Evolutionary conservation across 2,329 filamentous ascomycete species (phyloP).

Genomic region (Diaporthe caulivora): DNA sequence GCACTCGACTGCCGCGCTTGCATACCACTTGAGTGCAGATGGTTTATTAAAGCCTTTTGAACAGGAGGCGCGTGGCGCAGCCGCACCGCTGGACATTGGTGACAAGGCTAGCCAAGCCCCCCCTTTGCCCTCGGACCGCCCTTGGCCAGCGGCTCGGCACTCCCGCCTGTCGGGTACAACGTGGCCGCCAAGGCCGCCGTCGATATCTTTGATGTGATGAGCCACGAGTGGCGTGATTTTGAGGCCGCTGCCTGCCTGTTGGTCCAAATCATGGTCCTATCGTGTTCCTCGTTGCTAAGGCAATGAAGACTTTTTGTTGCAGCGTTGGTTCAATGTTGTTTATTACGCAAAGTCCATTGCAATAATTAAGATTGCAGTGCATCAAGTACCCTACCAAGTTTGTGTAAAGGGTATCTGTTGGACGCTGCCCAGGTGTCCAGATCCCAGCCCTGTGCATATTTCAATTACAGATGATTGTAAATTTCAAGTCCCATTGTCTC

Average conservation of each 20-base stretch:
- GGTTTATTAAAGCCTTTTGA: neutral
- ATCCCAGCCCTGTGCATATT: too few relatives aligned
- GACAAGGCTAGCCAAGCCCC: neutral
- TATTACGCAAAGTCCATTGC: too few relatives aligned
- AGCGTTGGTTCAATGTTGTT: too few relatives aligned
- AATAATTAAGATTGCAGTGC: too few relatives aligned
- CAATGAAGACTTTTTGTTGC: too few relatives aligned
- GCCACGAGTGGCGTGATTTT: neutral
- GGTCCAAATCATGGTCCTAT: too few relatives aligned
- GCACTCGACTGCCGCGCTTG: neutral
- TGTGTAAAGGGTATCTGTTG: too few relatives aligned
- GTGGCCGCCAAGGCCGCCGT: conserved; percentile 7
- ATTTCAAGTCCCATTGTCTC: too few relatives aligned
- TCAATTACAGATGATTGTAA: too few relatives aligned
- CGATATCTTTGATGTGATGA: neutral
- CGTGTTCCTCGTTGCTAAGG: too few relatives aligned
- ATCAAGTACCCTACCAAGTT: too few relatives aligned
- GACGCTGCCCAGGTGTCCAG: too few relatives aligned
- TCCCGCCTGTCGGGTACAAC: neutral
- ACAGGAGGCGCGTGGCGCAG: neutral
- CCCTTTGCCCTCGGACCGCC: conserved; percentile 6
- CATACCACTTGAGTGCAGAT: neutral
- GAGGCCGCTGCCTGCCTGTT: neutral
- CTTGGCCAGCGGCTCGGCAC: conserved; percentile 17
- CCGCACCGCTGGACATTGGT: neutral